Conservation (phyloP, 257 asterid genomes). For the Ilex asprella region DNA sequence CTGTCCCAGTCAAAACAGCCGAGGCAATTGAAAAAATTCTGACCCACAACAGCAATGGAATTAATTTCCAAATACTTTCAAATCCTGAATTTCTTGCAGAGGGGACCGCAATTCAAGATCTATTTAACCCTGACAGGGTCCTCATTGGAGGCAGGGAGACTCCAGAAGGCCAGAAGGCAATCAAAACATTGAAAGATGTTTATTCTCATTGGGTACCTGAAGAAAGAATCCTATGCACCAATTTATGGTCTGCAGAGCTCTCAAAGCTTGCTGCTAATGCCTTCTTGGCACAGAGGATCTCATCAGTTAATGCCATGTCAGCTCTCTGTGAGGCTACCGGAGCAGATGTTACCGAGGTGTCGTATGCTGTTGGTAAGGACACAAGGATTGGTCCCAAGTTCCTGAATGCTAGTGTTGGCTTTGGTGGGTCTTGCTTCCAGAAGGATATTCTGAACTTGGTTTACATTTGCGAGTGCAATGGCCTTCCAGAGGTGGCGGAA, state of each 20-base stretch:
- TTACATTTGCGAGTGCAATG: conserved; percentile 69
- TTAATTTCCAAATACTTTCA: conserved; percentile 26
- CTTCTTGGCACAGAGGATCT: conserved; percentile 26
- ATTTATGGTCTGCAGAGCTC: conserved; percentile 29
- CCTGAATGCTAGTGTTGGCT: conserved; percentile 62
- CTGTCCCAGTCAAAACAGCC: conserved; percentile 26
- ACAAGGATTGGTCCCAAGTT: conserved; percentile 62
- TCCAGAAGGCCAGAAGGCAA: conserved; percentile 22
- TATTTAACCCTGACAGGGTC: conserved; percentile 25
- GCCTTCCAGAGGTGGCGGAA: conserved; percentile 67
- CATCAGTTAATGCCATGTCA: conserved; percentile 56
- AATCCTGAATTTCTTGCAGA: conserved; percentile 29
- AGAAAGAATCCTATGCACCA: conserved; percentile 18
- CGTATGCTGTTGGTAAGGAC: conserved; percentile 61
- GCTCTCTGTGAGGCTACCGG: conserved; percentile 73
- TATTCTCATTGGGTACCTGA: conserved; percentile 25
- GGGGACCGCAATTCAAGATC: conserved; percentile 25
- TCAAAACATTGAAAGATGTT: conserved; percentile 22
- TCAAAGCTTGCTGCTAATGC: conserved; percentile 28
- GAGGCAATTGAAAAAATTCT: conserved; percentile 27
- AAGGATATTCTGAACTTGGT: conserved; percentile 65
- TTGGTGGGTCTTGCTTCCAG: conserved; percentile 73
- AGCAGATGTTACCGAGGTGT: conserved; percentile 54
- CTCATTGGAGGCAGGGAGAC: conserved; percentile 27
- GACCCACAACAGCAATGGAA: conserved; percentile 31